Conservation (phyloP, 139 green algal species). For the Closterium sp. region DNA sequence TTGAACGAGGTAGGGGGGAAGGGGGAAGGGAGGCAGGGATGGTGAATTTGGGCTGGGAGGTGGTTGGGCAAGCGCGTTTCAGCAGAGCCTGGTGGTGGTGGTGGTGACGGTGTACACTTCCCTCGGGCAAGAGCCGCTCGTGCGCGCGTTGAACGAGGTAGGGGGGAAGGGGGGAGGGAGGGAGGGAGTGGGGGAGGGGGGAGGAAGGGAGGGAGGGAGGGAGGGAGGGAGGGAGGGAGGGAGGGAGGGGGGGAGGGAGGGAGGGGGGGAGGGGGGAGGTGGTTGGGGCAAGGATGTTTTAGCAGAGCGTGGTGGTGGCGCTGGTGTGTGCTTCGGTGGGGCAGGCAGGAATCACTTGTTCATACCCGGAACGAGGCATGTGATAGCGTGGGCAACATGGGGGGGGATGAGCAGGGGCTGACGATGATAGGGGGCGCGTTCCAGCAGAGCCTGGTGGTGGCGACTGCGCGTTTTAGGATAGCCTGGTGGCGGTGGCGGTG, state of each 20-base stretch:
- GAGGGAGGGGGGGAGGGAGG: background rate
- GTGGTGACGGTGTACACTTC: conserved; percentile 48
- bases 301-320: conserved; percentile 39
- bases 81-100: conserved; percentile 7
- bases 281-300: background rate
- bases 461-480: too few relatives aligned
- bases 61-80: background rate
- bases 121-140: conserved; percentile 47
- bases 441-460: conserved; percentile 38
- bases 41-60: too few relatives aligned
- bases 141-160: background rate
- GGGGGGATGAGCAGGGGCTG: too few relatives aligned
- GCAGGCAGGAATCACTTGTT: conserved; percentile 40
- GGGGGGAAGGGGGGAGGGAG: too few relatives aligned
- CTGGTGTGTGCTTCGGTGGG: conserved; percentile 55
- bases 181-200: too few relatives aligned
- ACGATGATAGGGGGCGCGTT: too few relatives aligned
- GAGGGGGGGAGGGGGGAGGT: too few relatives aligned
- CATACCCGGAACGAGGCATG: conserved; percentile 48
- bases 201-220: too few relatives aligned
- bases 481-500: too few relatives aligned
- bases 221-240: too few relatives aligned
- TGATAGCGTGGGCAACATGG: too few relatives aligned
- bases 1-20: conserved; percentile 42
- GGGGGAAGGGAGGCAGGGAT: too few relatives aligned